Base-by-base conservation (phyloP, 768 basidiomycete species). In the Rhodotorula toruloides region DNA sequence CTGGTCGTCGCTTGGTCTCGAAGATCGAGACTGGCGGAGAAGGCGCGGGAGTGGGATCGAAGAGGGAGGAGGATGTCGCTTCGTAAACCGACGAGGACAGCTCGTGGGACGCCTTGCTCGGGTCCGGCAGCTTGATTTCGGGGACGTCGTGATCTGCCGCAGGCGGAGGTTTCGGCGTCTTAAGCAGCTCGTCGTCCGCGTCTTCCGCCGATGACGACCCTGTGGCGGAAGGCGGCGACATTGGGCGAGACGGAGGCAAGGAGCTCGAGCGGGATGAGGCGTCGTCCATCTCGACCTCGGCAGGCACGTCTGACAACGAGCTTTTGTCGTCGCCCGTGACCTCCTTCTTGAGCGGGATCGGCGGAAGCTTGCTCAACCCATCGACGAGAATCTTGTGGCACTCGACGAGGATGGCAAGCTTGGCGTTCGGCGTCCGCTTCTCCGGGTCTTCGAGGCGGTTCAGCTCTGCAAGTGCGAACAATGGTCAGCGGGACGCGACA, bases 371-470 rank as follows among this genome's bases (percentile, higher is more conserved):
- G 21, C 67, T 64, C 25, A 75, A 57, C 29, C 62, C 65, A 42
- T 74, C 73, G 64, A 93, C 92, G 27, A 96, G 82, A 27, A 88
- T 79, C 73, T 89, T 89, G 76, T 98, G 93, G 0, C 88, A 88
- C 11, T 83, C 81, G 25, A 99, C 88, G 27, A 99, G 80, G 14
- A 91, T 79, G 4, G 84, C 83, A 4, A 87, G 85, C 76, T 98
- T 97, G 63, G 88, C 87, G 3, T 81, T 82, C 0, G 96, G 91
- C 12, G 84, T 83, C 43, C 83, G 79, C 58, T 81, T 80, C 12
- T 71, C 64, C 0, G 78, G 64, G 11, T 79, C 74, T 52, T 85
- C 81, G 16, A 88, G 78, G 44, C 81, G 80, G 43, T 81, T 80
- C 31, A 87, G 76, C 11, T 83, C 85, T 87, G 67, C 21, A 44